Base-by-base conservation (phyloP, 2,329 filamentous ascomycete species). In the Trichoderma koningii region DNA sequence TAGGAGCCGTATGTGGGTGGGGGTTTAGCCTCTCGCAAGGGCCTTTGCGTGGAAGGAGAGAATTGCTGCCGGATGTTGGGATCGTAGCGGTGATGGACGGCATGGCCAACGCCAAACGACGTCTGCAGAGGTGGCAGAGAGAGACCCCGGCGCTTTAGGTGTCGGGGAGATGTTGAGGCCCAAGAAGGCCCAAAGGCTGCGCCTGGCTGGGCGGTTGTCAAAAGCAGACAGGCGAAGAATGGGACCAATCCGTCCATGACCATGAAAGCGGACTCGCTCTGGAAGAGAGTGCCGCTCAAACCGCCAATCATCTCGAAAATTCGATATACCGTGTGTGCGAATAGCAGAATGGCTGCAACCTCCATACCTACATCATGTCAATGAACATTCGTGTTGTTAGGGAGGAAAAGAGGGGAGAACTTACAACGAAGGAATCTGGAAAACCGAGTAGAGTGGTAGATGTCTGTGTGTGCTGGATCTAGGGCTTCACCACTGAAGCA, bases 341-440 rank as follows among this genome's bases (percentile, higher is more conserved):
- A 69, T 26, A 83, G 72, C 34, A 82, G 71, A 5, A 70, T 64
- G 0, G 75, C 72, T 10, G 77, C 71, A 5, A 75, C 34, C 64
- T 82, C 78, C 53, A 78, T 69, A 42, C 72, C 80, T 82, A 38
- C 2, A 41, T 10, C n/a, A 34, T 28, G 55, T 65, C 45, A 65
- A 45, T 19, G 14, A 4, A n/a, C 17, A 17, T 30, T 21, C 17
- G 21, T 7, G 1, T 10, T 17, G 14, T 38, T 3, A 3, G n/a
- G 3, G 21, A 23, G 21, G 21, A 23, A 3, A 19, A 26, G n/a
- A 17, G 3, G n/a, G 4, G 47, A 47, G 15, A 1, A 71, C 77
- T 67, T 76, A 85, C 83, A 76, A 59, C 79, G 68, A 4, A 84
- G 71, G 48, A 82, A 82, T 4, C 72, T 71, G 60, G 74, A 80